A percentile compares a stretch with the other conserved stretches of the same genome.
These are phyloP conservation scores for Annulohypoxylon nitens DNA, from an alignment of 495 filamentous ascomycete species.

Conservation along the genomic window DNA sequence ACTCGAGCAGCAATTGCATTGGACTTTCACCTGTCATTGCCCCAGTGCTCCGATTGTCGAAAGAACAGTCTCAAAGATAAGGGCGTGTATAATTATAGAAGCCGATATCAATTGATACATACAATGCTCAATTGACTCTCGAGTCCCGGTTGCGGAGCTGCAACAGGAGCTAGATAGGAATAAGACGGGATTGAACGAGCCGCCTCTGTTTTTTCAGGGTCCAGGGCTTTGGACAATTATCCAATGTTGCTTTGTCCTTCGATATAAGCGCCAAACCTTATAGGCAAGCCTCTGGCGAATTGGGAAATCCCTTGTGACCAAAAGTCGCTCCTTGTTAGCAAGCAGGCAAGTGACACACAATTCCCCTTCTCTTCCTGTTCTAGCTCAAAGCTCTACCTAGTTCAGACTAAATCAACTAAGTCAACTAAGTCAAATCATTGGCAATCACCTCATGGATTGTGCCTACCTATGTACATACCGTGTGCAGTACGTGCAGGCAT, in stretches of 20 bases:
- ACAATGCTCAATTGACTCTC: not conserved
- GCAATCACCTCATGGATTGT: slow-evolving; percentile 41
- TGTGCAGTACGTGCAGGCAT: slow-evolving; percentile 16
- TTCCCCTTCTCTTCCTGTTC: slow-evolving; percentile 5
- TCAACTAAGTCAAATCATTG: slow-evolving; percentile 8
- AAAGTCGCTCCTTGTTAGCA: slow-evolving; percentile 7
- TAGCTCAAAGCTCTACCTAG: slow-evolving; percentile 24
- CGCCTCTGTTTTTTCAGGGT: slow-evolving; percentile 44
- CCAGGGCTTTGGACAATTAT: slow-evolving; percentile 9
- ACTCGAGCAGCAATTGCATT: too few species aligned
- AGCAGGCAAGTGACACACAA: slow-evolving; percentile 22
- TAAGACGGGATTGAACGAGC: slow-evolving; percentile 32
- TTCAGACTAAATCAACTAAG: slow-evolving; percentile 10
- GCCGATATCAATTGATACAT: not conserved
- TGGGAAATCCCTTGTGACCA: slow-evolving; percentile 39
- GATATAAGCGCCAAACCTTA: slow-evolving; percentile 31
- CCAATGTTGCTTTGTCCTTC: slow-evolving; percentile 26
- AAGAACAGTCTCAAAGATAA: slow-evolving; percentile 3
- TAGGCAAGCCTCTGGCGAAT: slow-evolving; percentile 22
- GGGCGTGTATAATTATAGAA: slow-evolving; percentile 13
- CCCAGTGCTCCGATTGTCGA: too few species aligned
- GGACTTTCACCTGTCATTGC: too few species aligned
- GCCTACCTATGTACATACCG: not conserved
- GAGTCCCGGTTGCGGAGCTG: slow-evolving; percentile 39
- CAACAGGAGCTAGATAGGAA: slow-evolving; percentile 25